Evolutionary conservation across 768 basidiomycete genomes (phyloP), one percentile per base, ranked within the genome.

Genomic region (Calocera viscosa): DNA sequence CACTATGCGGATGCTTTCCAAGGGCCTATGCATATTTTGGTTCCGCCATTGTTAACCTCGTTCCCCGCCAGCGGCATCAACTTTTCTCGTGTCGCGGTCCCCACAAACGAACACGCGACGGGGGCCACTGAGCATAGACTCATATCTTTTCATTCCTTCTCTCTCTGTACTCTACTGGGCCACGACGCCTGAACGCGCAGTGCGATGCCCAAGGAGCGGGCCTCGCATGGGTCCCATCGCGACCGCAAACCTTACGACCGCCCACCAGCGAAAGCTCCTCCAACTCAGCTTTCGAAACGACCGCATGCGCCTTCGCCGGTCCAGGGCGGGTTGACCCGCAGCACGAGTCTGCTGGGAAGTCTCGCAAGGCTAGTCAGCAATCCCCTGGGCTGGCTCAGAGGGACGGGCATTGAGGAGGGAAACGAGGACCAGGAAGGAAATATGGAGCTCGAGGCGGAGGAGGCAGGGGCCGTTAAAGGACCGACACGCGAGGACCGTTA

Each of bases 51-150:
- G 30, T 60, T 60, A 26, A 19, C 16, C 16, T 19, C 24, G 19
- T 17, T 47, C 43, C 16, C 16, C 53, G 19, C 53, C 30, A 32
- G 53, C 53, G 53, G 26, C 53, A 60, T 32, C 53, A 60, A 60
- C 53, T 60, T 60, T 60, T 60, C 14, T 60, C 53, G 53, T 60
- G 53, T 60, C 53, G 53, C 30, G 53, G 53, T 60, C 53, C 53
- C 53, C 11, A 60, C 53, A 60, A 26, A 60, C 53, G 2, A 2
- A 60, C 53, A 16, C 53, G 53, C 24, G 53, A 10, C 26, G 53
- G 26, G 53, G 53, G 30, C 53, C 43, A 47, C 5, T 24, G 24
- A 24, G 19, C 43, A 8, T 24, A 19, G 43, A 8, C 43, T 47
- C 19, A 5, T 47, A 3, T 19, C 19, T 19, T 40, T 40, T n/a